These are phyloP conservation scores for Aspergillus hiratsukae DNA, from an alignment of 2,329 filamentous ascomycete genomes.

Conservation along the genomic window DNA sequence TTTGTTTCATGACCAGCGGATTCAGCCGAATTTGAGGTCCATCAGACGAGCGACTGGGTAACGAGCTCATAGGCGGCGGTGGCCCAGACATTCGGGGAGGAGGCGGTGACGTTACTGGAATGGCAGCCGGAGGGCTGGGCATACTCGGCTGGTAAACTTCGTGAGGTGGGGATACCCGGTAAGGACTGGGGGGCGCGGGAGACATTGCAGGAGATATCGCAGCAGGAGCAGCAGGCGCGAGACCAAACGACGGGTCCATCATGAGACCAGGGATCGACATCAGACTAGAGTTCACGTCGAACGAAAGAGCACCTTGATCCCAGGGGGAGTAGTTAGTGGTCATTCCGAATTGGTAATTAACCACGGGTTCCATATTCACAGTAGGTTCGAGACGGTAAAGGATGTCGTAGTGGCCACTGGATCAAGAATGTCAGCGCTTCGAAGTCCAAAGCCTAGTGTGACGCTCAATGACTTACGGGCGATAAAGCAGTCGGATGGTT, in stretches of 20 bases:
- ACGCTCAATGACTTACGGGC: constrained; percentile 50
- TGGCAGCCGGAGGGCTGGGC: constrained; percentile 20
- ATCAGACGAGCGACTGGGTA: constrained; percentile 31
- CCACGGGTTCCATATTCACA: constrained; percentile 35
- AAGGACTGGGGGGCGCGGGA: constrained; percentile 26
- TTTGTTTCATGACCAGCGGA: constrained; percentile 38
- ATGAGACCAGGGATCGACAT: constrained; percentile 40
- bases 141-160: constrained; percentile 33
- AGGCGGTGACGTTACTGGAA: constrained; percentile 26
- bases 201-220: constrained; percentile 30
- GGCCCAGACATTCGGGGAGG: constrained; percentile 23
- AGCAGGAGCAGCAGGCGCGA: constrained; percentile 25
- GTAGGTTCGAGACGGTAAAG: constrained; percentile 64
- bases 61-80: constrained; percentile 30
- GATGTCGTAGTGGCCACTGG: constrained; percentile 84
- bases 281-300: constrained; percentile 37
- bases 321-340: constrained; percentile 35
- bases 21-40: constrained; percentile 41
- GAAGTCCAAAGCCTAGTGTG: not conserved
- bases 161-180: constrained; percentile 28
- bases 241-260: constrained; percentile 31
- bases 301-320: constrained; percentile 34
- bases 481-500: constrained; percentile 64
- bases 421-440: constrained; percentile 16
- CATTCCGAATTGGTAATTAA: constrained; percentile 40